These are phyloP conservation scores for Suhomyces coccinellae DNA, from an alignment of 1,139 yeast genomes.

Conservation along the genomic window DNA sequence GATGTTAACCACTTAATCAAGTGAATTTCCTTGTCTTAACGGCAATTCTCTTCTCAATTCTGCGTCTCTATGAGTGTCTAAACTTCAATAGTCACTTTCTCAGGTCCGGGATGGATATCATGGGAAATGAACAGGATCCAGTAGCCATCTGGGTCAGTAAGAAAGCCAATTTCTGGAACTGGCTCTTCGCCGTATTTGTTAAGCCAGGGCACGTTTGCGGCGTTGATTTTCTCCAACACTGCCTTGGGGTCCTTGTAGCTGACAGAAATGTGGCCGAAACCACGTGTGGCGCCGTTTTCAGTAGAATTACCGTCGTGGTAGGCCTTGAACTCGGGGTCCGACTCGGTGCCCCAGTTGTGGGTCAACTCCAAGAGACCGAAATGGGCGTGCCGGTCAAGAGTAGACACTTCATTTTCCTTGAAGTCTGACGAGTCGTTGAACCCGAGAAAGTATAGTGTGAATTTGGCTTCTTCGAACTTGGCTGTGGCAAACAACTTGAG, in stretches of 20 bases:
- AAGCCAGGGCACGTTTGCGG: constrained; percentile 39
- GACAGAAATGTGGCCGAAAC: constrained; percentile 85
- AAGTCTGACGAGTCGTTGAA: constrained; percentile 50
- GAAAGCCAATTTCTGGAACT: constrained; percentile 54
- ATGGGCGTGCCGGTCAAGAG: constrained; percentile 35
- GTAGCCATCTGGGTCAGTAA: constrained; percentile 91
- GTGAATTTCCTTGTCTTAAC: no score
- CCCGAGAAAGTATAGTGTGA: constrained; percentile 83
- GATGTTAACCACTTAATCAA: no score
- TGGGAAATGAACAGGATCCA: constrained; percentile 64
- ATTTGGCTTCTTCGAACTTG: constrained; percentile 67
- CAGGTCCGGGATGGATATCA: constrained; percentile 17
- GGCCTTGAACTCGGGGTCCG: constrained; percentile 62
- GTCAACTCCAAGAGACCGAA: constrained; percentile 85
- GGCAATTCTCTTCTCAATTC: no score
- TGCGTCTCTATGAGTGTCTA: no score
- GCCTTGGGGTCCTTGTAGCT: constrained; percentile 62
- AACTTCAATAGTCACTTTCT: neutral
- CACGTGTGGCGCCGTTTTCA: constrained; percentile 61
- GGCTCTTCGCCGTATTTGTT: constrained; percentile 58
- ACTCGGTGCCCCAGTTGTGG: constrained; percentile 93
- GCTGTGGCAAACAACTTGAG: constrained; percentile 63
- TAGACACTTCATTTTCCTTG: constrained; percentile 35
- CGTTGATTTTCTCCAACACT: constrained; percentile 54
- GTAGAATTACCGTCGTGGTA: constrained; percentile 81